These are phyloP conservation scores for Cicer arietinum DNA, from an alignment of 306 rosid genomes.

Conservation along the genomic window DNA sequence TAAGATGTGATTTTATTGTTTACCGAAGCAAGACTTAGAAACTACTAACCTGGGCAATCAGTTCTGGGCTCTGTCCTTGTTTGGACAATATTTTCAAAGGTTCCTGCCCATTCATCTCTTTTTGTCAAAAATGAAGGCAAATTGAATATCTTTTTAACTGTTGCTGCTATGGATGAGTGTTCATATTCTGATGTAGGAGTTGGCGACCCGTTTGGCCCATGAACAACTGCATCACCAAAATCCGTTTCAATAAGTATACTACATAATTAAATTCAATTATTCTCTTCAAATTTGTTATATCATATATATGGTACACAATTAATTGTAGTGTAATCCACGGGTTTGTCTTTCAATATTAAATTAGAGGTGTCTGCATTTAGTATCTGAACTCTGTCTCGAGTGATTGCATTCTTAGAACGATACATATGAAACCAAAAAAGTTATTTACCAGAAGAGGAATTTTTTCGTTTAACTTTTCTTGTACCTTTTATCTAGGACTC, in stretches of 20 bases:
- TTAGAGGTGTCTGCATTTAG: too few relatives aligned
- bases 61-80: constrained; percentile 71
- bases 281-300: too few relatives aligned
- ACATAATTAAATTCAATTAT: too few relatives aligned
- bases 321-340: too few relatives aligned
- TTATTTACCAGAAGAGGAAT: constrained; percentile 8
- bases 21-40: background rate
- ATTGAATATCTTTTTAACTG: constrained; percentile 81
- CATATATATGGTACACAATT: too few relatives aligned
- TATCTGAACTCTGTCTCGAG: too few relatives aligned
- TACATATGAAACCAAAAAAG: background rate
- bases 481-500: background rate
- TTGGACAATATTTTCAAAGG: constrained; percentile 73
- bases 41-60: constrained; percentile 84
- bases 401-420: too few relatives aligned
- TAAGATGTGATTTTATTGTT: background rate
- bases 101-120: constrained; percentile 89
- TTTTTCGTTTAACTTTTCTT: background rate
- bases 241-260: background rate
- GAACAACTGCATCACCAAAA: constrained; percentile 70
- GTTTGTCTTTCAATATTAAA: too few relatives aligned
- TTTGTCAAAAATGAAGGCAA: constrained; percentile 75
- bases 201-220: constrained; percentile 86
- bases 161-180: constrained; percentile 88
- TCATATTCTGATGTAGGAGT: constrained; percentile 76